Base-by-base conservation (phyloP, 2,329 filamentous ascomycete species). In the Bipolaris zeicola region DNA sequence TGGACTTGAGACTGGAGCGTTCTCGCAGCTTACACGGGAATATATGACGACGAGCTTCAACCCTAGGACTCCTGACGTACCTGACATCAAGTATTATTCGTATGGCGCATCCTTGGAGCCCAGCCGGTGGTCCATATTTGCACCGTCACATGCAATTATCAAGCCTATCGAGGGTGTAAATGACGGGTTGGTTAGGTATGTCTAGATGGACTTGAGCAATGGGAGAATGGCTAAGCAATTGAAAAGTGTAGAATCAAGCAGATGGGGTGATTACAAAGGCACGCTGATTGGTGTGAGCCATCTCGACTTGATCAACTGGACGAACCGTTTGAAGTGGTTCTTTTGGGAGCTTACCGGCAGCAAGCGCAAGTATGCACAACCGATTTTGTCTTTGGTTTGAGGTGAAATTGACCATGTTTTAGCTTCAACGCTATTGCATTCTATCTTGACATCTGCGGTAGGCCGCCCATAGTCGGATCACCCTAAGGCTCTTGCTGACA, bases 301-400 rank as follows among this genome's bases (percentile, higher is more conserved):
- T 74, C 70, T 88, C 44, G 85, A 88, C 63, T 68, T 88, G 59
- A 88, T 88, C 72, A 88, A 88, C 63, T 88, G 86, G 86, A 86
- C 84, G 26, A 88, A 87, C 61, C 77, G 85, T 28, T 64, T 87
- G 36, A 82, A 86, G 63, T 86, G 83, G 82, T 78, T 83, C 55
- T 77, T 85, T 46, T 85, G 83, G 69, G 78, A 82, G 55, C 65
- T 87, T 50, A 83, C 81, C 2, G 83, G 85, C 3, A 81, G 81
- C 55, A 82, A 81, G 70, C 77, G 79, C 63, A 85, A 81, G 80
- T 85, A 61, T 24, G 64, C 11, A 45, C n/a, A 22, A 26, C 13
- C 6, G 18, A 22, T 3, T 7, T 18, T 10, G 26, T 26, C 6
- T n/a, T 1, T 1, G 13, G 18, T 0, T 33, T 26, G 18, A 13